A percentile compares a stretch with the other conserved stretches of the same genome.
phyloP scores from a whole-genome alignment of 805 yeast genomes.

The Saturnispora galanensis region DNA sequence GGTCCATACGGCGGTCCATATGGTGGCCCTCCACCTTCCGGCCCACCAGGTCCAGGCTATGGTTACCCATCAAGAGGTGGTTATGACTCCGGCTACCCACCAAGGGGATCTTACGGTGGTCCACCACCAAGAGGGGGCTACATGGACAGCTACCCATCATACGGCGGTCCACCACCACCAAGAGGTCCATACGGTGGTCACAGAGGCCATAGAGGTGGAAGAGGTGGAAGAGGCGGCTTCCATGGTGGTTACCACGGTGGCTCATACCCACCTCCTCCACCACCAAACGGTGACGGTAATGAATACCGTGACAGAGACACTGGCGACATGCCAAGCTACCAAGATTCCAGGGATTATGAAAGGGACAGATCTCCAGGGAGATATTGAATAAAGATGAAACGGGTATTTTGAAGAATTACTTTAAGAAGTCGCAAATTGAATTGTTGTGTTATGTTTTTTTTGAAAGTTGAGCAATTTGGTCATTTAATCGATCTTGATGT shows the following conservation, averaged over 20 bases:
- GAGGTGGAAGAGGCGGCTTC: constrained; percentile 15
- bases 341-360: constrained; percentile 40
- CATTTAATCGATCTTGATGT: no score
- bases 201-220: constrained; percentile 14
- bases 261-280: constrained; percentile 12
- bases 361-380: constrained; percentile 74
- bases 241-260: constrained; percentile 16
- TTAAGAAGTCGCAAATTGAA: background rate
- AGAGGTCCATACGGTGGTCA: constrained; percentile 18
- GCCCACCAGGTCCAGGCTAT: constrained; percentile 16
- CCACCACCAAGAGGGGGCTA: constrained; percentile 27
- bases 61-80: constrained; percentile 28
- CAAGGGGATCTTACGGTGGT: no score
- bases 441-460: background rate
- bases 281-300: constrained; percentile 14
- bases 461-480: background rate
- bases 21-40: constrained; percentile 23
- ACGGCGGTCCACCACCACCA: constrained; percentile 21
- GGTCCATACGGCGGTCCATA: constrained; percentile 18
- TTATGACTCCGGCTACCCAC: no score
- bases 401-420: background rate
- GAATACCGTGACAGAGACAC: constrained; percentile 6
- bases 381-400: constrained; percentile 30
- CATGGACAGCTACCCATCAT: constrained; percentile 26
- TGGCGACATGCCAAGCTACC: constrained; percentile 8